Conservation (phyloP, 2,329 filamentous ascomycete species). For the Curvularia lunata region DNA sequence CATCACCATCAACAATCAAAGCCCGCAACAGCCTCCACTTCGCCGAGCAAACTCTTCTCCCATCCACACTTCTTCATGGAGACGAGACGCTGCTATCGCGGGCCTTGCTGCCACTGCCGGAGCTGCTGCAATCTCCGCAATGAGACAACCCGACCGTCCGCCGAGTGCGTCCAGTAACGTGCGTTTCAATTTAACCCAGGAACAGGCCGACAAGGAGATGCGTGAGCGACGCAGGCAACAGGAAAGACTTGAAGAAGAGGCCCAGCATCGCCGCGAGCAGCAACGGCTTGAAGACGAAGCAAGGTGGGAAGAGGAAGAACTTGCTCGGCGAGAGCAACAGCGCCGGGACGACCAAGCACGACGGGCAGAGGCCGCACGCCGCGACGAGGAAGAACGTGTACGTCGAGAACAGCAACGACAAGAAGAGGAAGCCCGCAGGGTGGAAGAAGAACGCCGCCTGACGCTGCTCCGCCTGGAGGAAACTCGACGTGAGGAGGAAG, state of each 20-base stretch:
- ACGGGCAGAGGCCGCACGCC: slow-evolving; percentile 22
- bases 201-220: slow-evolving; percentile 59
- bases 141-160: slow-evolving; percentile 23
- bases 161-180: slow-evolving; percentile 55
- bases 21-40: slow-evolving; percentile 30
- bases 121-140: slow-evolving; percentile 48
- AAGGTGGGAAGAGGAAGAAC: slow-evolving; percentile 25
- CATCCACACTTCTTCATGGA: slow-evolving; percentile 48
- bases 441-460: slow-evolving; percentile 4
- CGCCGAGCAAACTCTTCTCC: slow-evolving; percentile 58
- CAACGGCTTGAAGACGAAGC: slow-evolving; percentile 27
- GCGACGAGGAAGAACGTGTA: slow-evolving; percentile 28
- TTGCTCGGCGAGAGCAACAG: slow-evolving; percentile 28
- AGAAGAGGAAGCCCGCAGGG: slow-evolving; percentile 7
- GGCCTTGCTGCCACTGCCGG: slow-evolving; percentile 53
- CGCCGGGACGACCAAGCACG: slow-evolving; percentile 30
- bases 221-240: slow-evolving; percentile 47
- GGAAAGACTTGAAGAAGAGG: slow-evolving; percentile 36
- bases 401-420: slow-evolving; percentile 6
- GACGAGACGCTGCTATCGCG: slow-evolving; percentile 53
- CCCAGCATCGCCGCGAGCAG: slow-evolving; percentile 29
- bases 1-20: slow-evolving; percentile 21
- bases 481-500: slow-evolving; percentile 32
- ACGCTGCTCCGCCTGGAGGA: slow-evolving; percentile 27
- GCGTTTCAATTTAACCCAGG: slow-evolving; percentile 63